Conservation (phyloP, 192 early-diverging fungal species). For the Glomus cerebriforme region DNA sequence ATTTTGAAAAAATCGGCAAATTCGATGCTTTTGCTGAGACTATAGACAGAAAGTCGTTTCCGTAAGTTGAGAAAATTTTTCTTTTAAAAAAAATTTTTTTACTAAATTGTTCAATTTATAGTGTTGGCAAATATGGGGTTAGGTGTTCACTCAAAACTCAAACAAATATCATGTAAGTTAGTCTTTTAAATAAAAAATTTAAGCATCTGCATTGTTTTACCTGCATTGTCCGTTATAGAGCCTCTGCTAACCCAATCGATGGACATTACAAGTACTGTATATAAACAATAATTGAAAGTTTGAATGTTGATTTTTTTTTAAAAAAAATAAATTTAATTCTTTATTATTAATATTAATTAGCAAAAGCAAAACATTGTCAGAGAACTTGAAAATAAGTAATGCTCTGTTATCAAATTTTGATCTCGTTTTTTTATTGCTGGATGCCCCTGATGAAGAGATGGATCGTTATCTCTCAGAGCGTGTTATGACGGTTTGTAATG, state of each 20-base stretch:
- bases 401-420: slow-evolving; percentile 82
- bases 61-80: neutral
- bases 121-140: slow-evolving; percentile 85
- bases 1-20: slow-evolving; percentile 90
- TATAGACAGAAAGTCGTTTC: slow-evolving; percentile 85
- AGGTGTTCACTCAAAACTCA: slow-evolving; percentile 39
- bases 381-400: slow-evolving; percentile 78
- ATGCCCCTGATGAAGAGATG: slow-evolving; percentile 78
- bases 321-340: neutral
- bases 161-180: slow-evolving; percentile 7
- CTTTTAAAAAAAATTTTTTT: neutral
- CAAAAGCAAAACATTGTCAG: slow-evolving; percentile 78
- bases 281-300: neutral
- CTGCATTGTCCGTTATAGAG: slow-evolving; percentile 32
- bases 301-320: neutral
- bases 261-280: slow-evolving; percentile 65
- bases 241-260: slow-evolving; percentile 84
- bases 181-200: no score
- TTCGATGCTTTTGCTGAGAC: slow-evolving; percentile 81
- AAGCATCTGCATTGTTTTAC: no score
- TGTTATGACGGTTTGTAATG: slow-evolving; percentile 71
- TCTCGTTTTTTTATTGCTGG: slow-evolving; percentile 80
- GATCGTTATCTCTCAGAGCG: slow-evolving; percentile 80
- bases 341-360: slow-evolving; percentile 42
- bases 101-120: slow-evolving; percentile 26